Conservation (phyloP, 441 rosid species). For the Syzygium malaccense region DNA sequence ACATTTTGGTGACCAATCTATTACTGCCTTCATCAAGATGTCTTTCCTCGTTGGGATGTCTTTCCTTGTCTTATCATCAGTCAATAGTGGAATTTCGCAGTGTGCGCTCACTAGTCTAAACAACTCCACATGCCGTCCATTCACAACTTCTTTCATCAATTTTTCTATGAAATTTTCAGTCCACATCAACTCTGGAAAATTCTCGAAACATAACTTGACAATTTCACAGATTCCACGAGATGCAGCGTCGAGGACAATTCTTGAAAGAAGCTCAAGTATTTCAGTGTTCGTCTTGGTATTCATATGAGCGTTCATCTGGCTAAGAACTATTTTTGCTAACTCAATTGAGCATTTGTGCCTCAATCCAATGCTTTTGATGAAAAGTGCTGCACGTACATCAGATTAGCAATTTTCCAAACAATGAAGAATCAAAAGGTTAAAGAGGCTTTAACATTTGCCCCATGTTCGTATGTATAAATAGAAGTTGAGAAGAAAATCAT, state of each 20-base stretch:
- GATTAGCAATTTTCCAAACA: not conserved
- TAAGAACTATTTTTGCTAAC: not conserved
- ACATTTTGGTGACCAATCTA: not conserved
- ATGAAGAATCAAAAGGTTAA: not conserved
- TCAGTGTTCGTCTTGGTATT: accelerated
- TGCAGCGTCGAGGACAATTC: accelerated
- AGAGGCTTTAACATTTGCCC: not conserved
- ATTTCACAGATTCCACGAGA: accelerated
- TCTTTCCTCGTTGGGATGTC: too few species aligned
- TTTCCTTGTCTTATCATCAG: too few species aligned
- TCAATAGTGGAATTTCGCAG: not conserved
- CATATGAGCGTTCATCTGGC: accelerated
- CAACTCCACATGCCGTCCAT: not conserved
- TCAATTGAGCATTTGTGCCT: accelerated
- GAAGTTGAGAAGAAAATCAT: too few species aligned
- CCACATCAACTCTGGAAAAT: not conserved
- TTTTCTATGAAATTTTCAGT: accelerated
- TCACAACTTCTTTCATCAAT: accelerated
- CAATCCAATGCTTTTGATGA: not conserved
- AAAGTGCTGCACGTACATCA: not conserved
- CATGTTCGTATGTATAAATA: too few species aligned
- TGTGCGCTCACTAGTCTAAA: not conserved
- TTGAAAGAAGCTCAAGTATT: accelerated
- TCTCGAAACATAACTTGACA: not conserved
- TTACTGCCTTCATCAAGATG: not conserved